Percentiles rank a stretch among this genome's conserved stretches.
Evolutionary conservation across 352 stramenopile species (phyloP).

Genomic region (Plasmopara viticola): DNA sequence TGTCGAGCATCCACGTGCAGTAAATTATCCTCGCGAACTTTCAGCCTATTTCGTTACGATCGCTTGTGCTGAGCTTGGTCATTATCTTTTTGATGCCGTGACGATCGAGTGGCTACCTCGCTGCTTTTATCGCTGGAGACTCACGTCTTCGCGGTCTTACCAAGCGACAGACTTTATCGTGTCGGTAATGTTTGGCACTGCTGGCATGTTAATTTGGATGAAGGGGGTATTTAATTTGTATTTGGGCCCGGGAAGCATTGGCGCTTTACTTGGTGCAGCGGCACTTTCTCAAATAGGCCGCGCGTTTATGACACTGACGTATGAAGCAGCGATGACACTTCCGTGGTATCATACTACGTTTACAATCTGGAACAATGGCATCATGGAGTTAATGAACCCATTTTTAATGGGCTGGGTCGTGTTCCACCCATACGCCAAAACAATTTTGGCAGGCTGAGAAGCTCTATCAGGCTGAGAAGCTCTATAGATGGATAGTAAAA

Average conservation of each 20-base stretch:
- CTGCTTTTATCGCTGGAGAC: constrained; percentile 12
- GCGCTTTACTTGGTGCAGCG: constrained; percentile 26
- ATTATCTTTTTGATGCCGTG: constrained; percentile 22
- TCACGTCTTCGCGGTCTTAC: constrained; percentile 2
- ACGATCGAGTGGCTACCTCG: constrained; percentile 2
- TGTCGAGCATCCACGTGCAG: constrained; percentile 36
- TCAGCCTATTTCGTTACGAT: constrained; percentile 48
- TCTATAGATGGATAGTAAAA: too few species aligned
- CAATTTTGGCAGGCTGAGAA: constrained; percentile 21
- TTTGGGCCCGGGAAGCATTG: constrained; percentile 29
- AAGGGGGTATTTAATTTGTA: constrained; percentile 10
- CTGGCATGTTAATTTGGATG: constrained; percentile 21
- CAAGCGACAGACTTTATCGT: constrained; percentile 13
- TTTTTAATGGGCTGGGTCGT: constrained; percentile 58
- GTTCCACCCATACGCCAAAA: constrained; percentile 60
- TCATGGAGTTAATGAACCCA: constrained; percentile 47
- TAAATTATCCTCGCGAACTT: constrained; percentile 29
- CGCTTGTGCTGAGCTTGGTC: constrained; percentile 25
- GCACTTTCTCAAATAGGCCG: constrained; percentile 33
- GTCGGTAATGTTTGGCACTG: constrained; percentile 15
- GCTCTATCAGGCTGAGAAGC: constrained; percentile 1
- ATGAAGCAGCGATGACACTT: constrained; percentile 30
- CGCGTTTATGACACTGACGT: constrained; percentile 34
- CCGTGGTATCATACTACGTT: constrained; percentile 15
- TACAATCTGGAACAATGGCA: constrained; percentile 38